Evolutionary conservation across 2,329 filamentous ascomycete species (phyloP).

Genomic region (Penicillium thymicola): DNA sequence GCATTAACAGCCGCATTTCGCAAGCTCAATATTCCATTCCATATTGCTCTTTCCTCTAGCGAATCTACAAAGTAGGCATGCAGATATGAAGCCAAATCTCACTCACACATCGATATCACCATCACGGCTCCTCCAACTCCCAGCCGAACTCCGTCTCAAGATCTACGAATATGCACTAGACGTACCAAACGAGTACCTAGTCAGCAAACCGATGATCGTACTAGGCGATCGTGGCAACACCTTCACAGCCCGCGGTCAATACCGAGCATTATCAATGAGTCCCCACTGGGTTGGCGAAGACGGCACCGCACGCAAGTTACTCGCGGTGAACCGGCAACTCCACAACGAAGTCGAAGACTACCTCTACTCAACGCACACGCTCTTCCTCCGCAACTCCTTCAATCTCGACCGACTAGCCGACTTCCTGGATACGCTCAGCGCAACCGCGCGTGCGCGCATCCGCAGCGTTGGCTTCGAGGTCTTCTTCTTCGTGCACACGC

Average conservation of each 20-base stretch:
- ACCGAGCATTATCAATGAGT: constrained; percentile 32
- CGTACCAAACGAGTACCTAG: constrained; percentile 32
- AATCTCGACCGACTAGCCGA: constrained; percentile 28
- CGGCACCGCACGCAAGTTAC: constrained; percentile 30
- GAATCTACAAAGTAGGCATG: not conserved
- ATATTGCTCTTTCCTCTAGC: not conserved
- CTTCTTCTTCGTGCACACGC: constrained; percentile 37
- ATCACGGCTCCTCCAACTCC: constrained; percentile 27
- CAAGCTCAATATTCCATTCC: not conserved
- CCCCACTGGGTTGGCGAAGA: constrained; percentile 35
- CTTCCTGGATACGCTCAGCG: constrained; percentile 35
- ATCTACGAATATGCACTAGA: constrained; percentile 35
- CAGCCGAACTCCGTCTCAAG: constrained; percentile 32
- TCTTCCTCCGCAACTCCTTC: constrained; percentile 38
- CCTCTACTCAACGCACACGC: constrained; percentile 34
- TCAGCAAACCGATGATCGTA: constrained; percentile 32
- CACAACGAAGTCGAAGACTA: constrained; percentile 36
- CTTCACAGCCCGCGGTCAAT: constrained; percentile 32
- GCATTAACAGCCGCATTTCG: not conserved
- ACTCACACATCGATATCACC: not conserved
- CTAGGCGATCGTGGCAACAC: constrained; percentile 32
- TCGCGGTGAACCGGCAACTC: constrained; percentile 34
- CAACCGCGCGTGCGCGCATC: constrained; percentile 30
- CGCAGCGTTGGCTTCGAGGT: constrained; percentile 38
- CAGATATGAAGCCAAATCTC: not conserved